Base-by-base conservation (phyloP, 176 grass and related monocot genomes). In the Alopecurus myosuroides region DNA sequence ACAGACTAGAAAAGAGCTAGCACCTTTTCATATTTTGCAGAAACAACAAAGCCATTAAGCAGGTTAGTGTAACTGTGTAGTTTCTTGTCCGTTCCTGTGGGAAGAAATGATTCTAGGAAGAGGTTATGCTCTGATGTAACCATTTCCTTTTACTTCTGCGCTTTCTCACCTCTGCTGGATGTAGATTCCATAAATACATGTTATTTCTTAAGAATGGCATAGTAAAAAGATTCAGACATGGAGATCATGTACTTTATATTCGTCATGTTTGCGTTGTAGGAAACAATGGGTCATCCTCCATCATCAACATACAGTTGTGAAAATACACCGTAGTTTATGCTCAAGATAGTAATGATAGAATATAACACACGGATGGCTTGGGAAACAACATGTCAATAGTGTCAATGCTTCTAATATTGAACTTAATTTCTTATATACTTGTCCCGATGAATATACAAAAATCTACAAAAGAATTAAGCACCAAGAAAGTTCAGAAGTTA, bases 21-120 rank as follows among this genome's bases (percentile, higher is more conserved):
- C n/a, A n/a, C n/a, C n/a, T n/a, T n/a, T n/a, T n/a, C n/a, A n/a
- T n/a, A n/a, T n/a, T n/a, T n/a, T n/a, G n/a, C n/a, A n/a, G n/a
- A n/a, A n/a, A n/a, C n/a, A n/a, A n/a, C n/a, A n/a, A 98, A 98
- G 26, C 95, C 93, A 83, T 95, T 98, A 78, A 98, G 79, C 57
- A 98, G 63, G 72, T 92, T 89, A 11, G 89, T 93, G 76, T 92
- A 98, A 64, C 95, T 98, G 70, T 98, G 95, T 22, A 98, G 84
- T 39, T 98, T 98, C 49, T 85, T 96, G 69, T 93, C 93, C 72
- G 86, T 85, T 64, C 94, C 91, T 46, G 71, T 52, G 15, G 91
- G 91, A 29, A 93, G 86, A 84, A 96, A 90, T 34, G 94, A 96
- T 36, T 93, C 91, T 40, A 96, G 94, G 84, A 96, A 93, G 35